Evolutionary conservation across 371 early-diverging fungal genomes (phyloP), one percentile per base, ranked within the genome.

Genomic region (Smittium culicis): DNA sequence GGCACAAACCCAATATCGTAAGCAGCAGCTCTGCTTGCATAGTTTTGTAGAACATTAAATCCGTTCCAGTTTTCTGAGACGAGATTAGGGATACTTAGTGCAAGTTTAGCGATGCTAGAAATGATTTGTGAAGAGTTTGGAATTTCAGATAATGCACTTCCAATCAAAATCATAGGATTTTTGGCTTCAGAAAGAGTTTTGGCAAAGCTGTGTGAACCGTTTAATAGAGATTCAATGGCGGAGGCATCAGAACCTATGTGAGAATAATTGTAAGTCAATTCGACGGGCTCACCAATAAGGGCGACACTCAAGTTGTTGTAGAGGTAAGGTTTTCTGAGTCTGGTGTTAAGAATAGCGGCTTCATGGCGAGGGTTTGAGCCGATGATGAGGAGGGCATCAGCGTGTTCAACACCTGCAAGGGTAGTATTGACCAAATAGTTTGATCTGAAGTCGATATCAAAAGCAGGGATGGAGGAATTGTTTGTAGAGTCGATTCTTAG

Each of bases 361-460:
- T 97, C 98, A 75, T 92, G 94, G 62, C 96, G 90, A 61, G 98
- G 98, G 82, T 97, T 95, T 54, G 95, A 87, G 59, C 96, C 98
- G 32, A 97, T 77, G 61, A 97, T 77, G 61, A 97, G 85, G 24
- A 96, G 81, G 20, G 85, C 90, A 77, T 97, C 98, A 31, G 94
- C 94, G 60, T 90, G 86, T 73, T 95, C 96, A 70, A 91, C 84
- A 68, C 90, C 91, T 58, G 84, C 84, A 69, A 97, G 85, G 62
- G 89, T 83, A 35, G 88, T 75, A 83, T 93, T 94, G 69, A 93
- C 79, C 29, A 85, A 71, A 76, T 94, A 96, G 82, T 91, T 91
- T 73, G 92, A 80, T 59, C 98, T 88, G 80, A 96, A 83, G 73
- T 94, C 96, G 59, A 77, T 75, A 63, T 83, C 88, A 62, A 80